Evolutionary conservation across 108 stramenopile species (phyloP), one percentile per base, ranked within the genome.

Genomic region (Schizochytrium sp.): DNA sequence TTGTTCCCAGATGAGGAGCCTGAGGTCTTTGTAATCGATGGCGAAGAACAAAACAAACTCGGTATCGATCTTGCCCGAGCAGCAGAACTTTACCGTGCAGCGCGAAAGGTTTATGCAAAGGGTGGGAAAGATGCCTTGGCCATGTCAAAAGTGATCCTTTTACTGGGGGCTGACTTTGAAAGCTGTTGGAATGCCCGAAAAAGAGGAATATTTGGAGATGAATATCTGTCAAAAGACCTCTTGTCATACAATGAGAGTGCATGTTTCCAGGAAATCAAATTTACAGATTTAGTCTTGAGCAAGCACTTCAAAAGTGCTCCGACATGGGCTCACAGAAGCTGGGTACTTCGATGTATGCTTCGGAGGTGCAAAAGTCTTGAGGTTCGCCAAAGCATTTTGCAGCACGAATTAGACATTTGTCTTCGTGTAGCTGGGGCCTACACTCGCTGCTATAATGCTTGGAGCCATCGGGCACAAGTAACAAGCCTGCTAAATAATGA

Each of bases 301-400:
- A 69, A 69, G 64, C 64, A 69, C 28, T 69, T 28, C 64, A 69
- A 69, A 44, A 69, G 64, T 44, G 64, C 64, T 12, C 64, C 64
- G 5, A 69, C 64, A 15, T 69, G 64, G 64, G 64, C 28, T 0
- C 64, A 69, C 28, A 38, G 64, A 12, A 10, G 8, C 64, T 69
- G 64, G 64, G 64, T 44, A 7, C 12, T 69, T 1, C 0, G 28
- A 0, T 44, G 44, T 38, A 7, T 69, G 19, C 64, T 69, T 60
- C 17, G 59, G 17, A 60, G 28, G 59, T n/a, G 59, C 17, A 17
- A 60, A 60, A 1, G 59, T 60, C 59, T 60, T 60, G 59, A 60
- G 19, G 1, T 1, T n/a, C 17, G 59, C 0, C 17, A 60, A 1
- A 1, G 2, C 28, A 15, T 69, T 7, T 44, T 69, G 1, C 12